A percentile compares a stretch with the other conserved stretches of the same genome.
These are phyloP conservation scores for Penstemon eatonii DNA, from an alignment of 257 asterid species.

Conservation along the genomic window DNA sequence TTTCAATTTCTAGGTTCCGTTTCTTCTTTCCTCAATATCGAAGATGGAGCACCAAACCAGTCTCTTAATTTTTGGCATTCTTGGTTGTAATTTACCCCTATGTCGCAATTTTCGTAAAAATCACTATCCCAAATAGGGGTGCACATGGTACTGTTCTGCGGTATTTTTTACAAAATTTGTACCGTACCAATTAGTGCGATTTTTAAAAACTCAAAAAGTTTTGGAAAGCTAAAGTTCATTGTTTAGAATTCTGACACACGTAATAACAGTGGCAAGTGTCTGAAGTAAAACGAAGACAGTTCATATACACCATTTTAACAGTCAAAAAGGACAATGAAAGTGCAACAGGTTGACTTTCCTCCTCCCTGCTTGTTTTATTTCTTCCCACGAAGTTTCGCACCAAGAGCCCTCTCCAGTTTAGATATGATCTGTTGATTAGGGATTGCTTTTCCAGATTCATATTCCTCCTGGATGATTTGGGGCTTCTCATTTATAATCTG, in stretches of 20 bases:
- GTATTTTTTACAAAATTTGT: no score
- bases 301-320: slow-evolving; percentile 43
- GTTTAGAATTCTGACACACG: slow-evolving; percentile 25
- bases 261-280: slow-evolving; percentile 28
- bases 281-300: slow-evolving; percentile 13
- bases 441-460: slow-evolving; percentile 55
- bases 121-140: no score
- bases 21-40: no score
- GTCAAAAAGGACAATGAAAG: slow-evolving; percentile 30
- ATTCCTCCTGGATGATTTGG: slow-evolving; percentile 54
- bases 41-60: no score
- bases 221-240: slow-evolving; percentile 38
- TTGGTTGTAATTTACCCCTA: no score
- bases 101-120: no score
- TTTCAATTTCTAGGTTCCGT: no score
- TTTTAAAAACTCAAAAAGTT: no score
- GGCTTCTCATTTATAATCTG: slow-evolving; percentile 74
- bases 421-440: slow-evolving; percentile 71
- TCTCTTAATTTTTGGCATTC: no score
- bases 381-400: slow-evolving; percentile 77
- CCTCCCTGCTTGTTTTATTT: slow-evolving; percentile 34
- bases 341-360: slow-evolving; percentile 24
- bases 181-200: no score
- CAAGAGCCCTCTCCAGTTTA: slow-evolving; percentile 86
- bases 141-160: no score